phyloP scores from a whole-genome alignment of 495 filamentous ascomycete genomes.

The Penicillium odoratum region DNA sequence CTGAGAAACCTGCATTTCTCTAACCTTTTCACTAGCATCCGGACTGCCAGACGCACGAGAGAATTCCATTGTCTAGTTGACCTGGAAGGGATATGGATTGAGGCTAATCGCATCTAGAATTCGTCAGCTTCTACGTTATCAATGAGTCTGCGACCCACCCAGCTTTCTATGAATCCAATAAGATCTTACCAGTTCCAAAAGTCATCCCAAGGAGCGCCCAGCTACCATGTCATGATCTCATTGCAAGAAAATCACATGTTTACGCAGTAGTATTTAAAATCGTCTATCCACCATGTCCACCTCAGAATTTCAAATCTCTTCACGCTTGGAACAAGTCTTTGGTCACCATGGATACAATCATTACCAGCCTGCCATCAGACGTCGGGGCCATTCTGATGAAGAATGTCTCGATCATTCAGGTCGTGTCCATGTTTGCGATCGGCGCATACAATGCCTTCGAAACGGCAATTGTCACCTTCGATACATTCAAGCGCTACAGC shows the following conservation, averaged over 20 bases:
- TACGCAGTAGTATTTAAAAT: neutral
- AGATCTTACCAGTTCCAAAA: neutral
- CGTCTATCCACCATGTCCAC: neutral
- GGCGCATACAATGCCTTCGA: conserved; percentile 4
- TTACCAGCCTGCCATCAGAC: neutral
- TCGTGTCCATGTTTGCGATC: conserved; percentile 3
- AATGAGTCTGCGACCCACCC: neutral
- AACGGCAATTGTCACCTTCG: conserved; percentile 1
- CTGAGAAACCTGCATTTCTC: neutral
- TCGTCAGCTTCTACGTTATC: neutral
- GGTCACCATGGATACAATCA: neutral
- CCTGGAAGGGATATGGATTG: neutral
- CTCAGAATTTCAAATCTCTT: neutral
- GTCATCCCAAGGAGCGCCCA: neutral
- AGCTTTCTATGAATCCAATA: neutral
- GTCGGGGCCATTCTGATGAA: neutral
- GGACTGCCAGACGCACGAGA: neutral
- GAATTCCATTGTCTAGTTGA: neutral
- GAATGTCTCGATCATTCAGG: conserved; percentile 2
- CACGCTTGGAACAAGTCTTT: neutral
- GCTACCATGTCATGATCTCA: neutral
- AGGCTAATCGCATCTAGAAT: neutral
- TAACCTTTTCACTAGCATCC: neutral
- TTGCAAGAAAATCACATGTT: neutral
- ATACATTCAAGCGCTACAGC: neutral